Evolutionary conservation across 805 yeast species (phyloP), one percentile per base, ranked within the genome.

Genomic region (Yamadazyma kitorensis): DNA sequence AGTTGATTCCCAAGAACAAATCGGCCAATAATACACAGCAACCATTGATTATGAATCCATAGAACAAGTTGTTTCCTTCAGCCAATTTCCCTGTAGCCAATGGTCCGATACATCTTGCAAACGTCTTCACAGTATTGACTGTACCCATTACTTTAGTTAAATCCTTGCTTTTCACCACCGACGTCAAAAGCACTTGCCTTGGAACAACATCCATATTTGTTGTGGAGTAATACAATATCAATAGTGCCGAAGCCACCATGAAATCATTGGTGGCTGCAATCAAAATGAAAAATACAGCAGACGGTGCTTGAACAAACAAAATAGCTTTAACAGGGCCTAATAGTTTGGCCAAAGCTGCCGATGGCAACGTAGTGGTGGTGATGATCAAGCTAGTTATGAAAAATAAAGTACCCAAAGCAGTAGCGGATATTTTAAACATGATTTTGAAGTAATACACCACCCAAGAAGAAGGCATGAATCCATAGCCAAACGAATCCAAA

Each of bases 151-250:
- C 88, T 46, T 70, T 74, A 2, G 95, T 79, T 30, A 89, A 62
- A 31, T 86, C 93, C 8, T 66, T 57, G 9, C 73, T 70, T 11
- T 71, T 68, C 24, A 88, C 77, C 14, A 86, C 64, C 2, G 84
- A 70, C 0, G 94, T 80, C 31, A 88, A 59, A 25, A 88, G 65
- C 6, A 87, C 76, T 58, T 87, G 96, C 33, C 97, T 74, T 5
- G 96, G 96, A 3, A 87, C 93, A 18, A 87, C 95, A 54, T 88
- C 97, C 89, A 88, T 86, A 2, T 89, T 77, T 2, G 80, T 68
- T 0, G 86, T 76, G 2, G 80, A 61, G 39, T 78, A 79, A 43
- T 85, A 77, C 17, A 74, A 52, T 14, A 80, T 44, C 21, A 83
- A 63, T 5, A 77, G 56, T 0, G 61, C 35, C 17, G 83, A 67